These are phyloP conservation scores for Harringtonia aguacate DNA, from an alignment of 2,329 filamentous ascomycete species.

Conservation along the genomic window DNA sequence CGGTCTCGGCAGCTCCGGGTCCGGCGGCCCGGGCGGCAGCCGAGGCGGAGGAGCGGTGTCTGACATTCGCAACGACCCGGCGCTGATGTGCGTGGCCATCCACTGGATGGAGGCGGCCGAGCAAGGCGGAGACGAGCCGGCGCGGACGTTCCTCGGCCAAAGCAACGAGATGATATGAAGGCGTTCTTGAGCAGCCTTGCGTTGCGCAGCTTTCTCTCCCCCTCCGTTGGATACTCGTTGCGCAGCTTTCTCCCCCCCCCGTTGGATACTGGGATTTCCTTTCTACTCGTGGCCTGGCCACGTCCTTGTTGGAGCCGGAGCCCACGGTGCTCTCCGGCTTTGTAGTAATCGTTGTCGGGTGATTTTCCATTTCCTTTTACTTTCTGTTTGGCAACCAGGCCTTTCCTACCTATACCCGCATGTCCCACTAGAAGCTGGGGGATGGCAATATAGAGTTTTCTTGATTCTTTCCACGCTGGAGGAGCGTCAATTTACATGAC, in stretches of 20 bases:
- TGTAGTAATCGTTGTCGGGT: neutral
- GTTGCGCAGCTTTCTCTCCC: neutral
- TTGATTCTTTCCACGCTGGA: neutral
- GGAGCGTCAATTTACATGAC: too few species aligned
- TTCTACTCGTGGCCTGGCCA: too few species aligned
- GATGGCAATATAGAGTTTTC: slow-evolving; percentile 1
- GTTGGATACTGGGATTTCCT: neutral
- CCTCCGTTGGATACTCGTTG: neutral
- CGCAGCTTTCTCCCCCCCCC: neutral
- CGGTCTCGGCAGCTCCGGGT: too few species aligned
- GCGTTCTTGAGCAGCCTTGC: neutral
- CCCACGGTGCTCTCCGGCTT: too few species aligned
- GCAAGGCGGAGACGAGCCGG: slow-evolving; percentile 75
- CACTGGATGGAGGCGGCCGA: slow-evolving; percentile 96
- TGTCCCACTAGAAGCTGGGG: slow-evolving; percentile 1
- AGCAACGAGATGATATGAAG: slow-evolving; percentile 15
- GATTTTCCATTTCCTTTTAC: neutral
- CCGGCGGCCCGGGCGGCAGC: slow-evolving; percentile 7
- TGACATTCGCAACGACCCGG: slow-evolving; percentile 62
- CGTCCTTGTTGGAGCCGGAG: too few species aligned
- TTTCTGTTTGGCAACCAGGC: neutral
- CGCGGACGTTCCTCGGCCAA: slow-evolving; percentile 71
- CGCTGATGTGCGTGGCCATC: slow-evolving; percentile 84
- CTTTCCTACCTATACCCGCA: slow-evolving; percentile 7
- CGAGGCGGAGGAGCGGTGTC: slow-evolving; percentile 25